Conservation (phyloP, 306 rosid genomes). For the Gynostemma pentaphyllum region DNA sequence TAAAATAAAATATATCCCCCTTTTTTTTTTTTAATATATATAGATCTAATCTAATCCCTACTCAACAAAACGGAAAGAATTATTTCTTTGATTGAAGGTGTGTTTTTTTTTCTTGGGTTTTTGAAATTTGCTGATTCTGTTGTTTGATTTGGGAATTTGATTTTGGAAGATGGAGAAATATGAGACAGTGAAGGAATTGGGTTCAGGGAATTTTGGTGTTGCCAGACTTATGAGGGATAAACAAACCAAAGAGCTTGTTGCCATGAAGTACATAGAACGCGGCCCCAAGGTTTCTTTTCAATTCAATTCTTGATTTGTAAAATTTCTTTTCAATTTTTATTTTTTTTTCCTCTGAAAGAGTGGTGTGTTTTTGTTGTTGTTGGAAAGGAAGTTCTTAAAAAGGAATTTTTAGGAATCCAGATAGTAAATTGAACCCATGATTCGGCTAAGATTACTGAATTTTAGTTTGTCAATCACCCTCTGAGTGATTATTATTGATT, state of each 20-base stretch:
- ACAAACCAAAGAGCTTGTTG: slow-evolving; percentile 8
- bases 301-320: neutral
- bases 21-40: no score
- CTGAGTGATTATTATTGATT: no score
- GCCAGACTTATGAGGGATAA: slow-evolving; percentile 3
- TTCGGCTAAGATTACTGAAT: no score
- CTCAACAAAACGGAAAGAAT: no score
- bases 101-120: neutral
- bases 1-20: no score
- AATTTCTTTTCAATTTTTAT: neutral
- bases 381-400: neutral
- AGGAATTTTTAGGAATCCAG: neutral
- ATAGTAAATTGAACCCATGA: neutral
- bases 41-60: no score
- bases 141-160: neutral
- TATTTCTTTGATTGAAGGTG: no score
- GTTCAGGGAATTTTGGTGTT: slow-evolving; percentile 11
- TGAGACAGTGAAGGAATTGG: slow-evolving; percentile 8
- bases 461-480: no score
- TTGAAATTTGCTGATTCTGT: neutral
- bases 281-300: slow-evolving; percentile 1
- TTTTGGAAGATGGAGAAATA: slow-evolving; percentile 3
- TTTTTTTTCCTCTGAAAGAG: neutral
- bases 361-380: no score
- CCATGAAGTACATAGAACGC: slow-evolving; percentile 12